Conservation (phyloP, 2,329 filamentous ascomycete species). For the Parastagonospora avenae region DNA sequence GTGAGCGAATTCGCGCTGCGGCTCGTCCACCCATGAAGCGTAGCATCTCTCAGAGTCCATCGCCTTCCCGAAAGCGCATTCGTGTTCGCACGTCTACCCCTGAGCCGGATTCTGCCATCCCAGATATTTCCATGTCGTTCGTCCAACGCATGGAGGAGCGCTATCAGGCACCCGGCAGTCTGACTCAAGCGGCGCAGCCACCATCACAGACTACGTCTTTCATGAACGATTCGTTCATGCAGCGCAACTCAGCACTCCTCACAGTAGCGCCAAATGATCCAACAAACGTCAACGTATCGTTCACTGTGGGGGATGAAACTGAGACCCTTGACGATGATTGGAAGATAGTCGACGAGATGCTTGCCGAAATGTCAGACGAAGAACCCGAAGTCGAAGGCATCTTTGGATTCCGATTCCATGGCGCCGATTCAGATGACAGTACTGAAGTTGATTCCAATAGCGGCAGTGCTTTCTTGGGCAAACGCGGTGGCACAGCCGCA, state of each 20-base stretch:
- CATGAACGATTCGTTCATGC: neutral
- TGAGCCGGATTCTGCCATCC: neutral
- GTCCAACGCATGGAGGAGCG: slow-evolving; percentile 1
- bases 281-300: neutral
- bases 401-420: slow-evolving; percentile 9
- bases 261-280: neutral
- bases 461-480: neutral
- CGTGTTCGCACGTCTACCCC: neutral
- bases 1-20: slow-evolving; percentile 3
- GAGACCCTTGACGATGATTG: slow-evolving; percentile 7
- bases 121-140: neutral
- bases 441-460: neutral
- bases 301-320: slow-evolving; percentile 9
- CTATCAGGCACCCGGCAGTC: neutral
- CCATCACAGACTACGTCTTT: neutral
- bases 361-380: slow-evolving; percentile 1
- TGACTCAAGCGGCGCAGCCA: neutral
- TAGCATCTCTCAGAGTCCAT: neutral
- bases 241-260: neutral
- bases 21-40: slow-evolving; percentile 5
- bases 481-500: neutral
- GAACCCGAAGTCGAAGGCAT: slow-evolving; percentile 4
- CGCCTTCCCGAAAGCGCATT: neutral
- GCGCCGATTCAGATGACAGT: neutral
- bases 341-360: slow-evolving; percentile 7